Evolutionary conservation across 306 rosid genomes (phyloP).

Genomic region (Spatholobus suberectus): DNA sequence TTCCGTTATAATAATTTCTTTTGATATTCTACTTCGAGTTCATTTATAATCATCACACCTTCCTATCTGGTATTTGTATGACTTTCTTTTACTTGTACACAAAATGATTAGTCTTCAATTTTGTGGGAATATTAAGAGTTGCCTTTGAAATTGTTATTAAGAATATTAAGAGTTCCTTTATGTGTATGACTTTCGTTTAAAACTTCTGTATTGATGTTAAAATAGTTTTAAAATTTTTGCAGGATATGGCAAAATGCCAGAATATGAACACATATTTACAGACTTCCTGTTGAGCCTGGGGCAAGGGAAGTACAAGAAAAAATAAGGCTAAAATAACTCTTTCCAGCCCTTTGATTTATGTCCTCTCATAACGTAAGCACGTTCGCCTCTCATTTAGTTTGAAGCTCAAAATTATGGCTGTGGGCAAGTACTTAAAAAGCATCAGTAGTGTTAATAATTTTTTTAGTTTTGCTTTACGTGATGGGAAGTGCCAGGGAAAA

Average conservation of each 20-base stretch:
- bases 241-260: conserved; percentile 98
- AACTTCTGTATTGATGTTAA: background rate
- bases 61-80: background rate
- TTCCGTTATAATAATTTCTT: background rate
- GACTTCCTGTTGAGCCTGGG: conserved; percentile 80
- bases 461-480: background rate
- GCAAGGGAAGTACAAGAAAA: conserved; percentile 67
- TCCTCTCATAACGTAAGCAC: conserved; percentile 28
- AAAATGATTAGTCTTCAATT: background rate
- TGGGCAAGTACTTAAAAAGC: background rate
- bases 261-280: conserved; percentile 90
- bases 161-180: background rate
- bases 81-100: background rate
- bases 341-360: conserved; percentile 13
- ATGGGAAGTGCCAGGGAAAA: conserved; percentile 12
- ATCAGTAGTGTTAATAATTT: background rate
- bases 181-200: background rate
- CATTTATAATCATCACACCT: background rate
- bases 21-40: background rate
- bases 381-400: background rate
- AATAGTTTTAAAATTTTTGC: conserved; percentile 38
- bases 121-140: background rate
- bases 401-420: conserved; percentile 8
- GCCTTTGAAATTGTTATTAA: background rate
- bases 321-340: conserved; percentile 45